A percentile compares a stretch with the other conserved stretches of the same genome.
Conservation (phyloP, 805 yeast genomes). For the Yarrowia porcina region DNA sequence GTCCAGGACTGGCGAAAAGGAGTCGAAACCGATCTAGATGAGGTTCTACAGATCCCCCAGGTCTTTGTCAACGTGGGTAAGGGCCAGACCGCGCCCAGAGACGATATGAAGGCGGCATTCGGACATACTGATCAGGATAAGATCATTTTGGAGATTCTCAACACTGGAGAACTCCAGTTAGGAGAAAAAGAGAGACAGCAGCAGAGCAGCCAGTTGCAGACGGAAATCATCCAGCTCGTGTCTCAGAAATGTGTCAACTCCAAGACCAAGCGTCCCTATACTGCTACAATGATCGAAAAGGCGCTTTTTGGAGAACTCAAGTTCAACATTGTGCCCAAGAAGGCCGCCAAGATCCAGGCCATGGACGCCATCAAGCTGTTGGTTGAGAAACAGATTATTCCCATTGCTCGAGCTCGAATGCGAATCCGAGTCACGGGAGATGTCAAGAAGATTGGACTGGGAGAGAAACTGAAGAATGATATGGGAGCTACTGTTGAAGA, state of each 20-base stretch:
- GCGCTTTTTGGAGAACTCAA: constrained; percentile 67
- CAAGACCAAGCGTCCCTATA: constrained; percentile 80
- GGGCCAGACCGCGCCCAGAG: constrained; percentile 88
- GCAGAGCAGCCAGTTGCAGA: constrained; percentile 66
- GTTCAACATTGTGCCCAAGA: constrained; percentile 69
- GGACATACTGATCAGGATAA: constrained; percentile 71
- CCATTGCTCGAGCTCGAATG: constrained; percentile 94
- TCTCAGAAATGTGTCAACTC: constrained; percentile 93
- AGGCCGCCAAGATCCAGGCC: constrained; percentile 83
- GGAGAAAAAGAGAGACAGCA: constrained; percentile 89
- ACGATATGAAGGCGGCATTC: constrained; percentile 70
- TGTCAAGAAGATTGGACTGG: constrained; percentile 44
- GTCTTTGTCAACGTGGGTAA: constrained; percentile 90
- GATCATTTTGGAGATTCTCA: constrained; percentile 75
- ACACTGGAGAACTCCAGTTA: constrained; percentile 90
- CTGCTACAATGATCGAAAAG: constrained; percentile 91
- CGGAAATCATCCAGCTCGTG: constrained; percentile 77
- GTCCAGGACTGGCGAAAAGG: constrained; percentile 92
- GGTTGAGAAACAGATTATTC: constrained; percentile 76
- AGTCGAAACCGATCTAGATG: constrained; percentile 90
- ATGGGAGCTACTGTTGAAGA: constrained; percentile 46
- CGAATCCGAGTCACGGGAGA: constrained; percentile 62
- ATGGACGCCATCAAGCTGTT: constrained; percentile 82
- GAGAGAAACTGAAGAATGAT: constrained; percentile 43
- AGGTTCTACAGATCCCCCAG: constrained; percentile 93